phyloP scores from a whole-genome alignment of 2,329 filamentous ascomycete genomes.

The Sclerotinia nivalis region DNA sequence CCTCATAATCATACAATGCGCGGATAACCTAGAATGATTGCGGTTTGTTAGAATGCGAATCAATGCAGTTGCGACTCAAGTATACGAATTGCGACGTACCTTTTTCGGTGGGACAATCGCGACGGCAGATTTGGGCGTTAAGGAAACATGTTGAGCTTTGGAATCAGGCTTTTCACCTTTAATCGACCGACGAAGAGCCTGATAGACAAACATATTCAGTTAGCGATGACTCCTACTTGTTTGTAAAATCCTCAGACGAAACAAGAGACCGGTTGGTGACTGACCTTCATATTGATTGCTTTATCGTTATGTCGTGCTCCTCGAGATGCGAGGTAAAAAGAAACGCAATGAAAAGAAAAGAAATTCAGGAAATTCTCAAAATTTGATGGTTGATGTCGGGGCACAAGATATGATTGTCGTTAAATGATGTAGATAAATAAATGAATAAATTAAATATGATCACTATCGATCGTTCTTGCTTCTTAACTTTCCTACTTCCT shows the following conservation, averaged over 20 bases:
- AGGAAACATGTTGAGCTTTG: slow-evolving; percentile 63
- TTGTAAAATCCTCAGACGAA: neutral
- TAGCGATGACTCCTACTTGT: slow-evolving; percentile 28
- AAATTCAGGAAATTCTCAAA: neutral
- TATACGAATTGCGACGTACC: slow-evolving; percentile 47
- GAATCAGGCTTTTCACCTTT: slow-evolving; percentile 65
- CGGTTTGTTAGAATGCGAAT: neutral
- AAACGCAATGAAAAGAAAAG: slow-evolving; percentile 26
- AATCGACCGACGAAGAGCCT: slow-evolving; percentile 67
- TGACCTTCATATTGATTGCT: slow-evolving; percentile 38
- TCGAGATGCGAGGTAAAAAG: slow-evolving; percentile 26
- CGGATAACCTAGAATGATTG: slow-evolving; percentile 75
- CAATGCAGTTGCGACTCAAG: slow-evolving; percentile 1
- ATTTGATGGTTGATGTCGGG: neutral
- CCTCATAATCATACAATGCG: slow-evolving; percentile 90
- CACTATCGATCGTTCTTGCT: slow-evolving; percentile 16
- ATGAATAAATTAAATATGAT: neutral
- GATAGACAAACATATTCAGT: slow-evolving; percentile 32
- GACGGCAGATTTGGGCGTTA: slow-evolving; percentile 68
- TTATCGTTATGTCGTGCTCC: slow-evolving; percentile 29
- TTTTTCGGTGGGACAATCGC: slow-evolving; percentile 74
- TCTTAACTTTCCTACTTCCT: neutral
- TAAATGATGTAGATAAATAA: neutral
- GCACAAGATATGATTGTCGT: slow-evolving; percentile 15
- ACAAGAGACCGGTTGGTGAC: slow-evolving; percentile 16